A percentile compares a stretch with the other conserved stretches of the same genome.
Conservation (phyloP, 371 early-diverging fungal species). For the Saksenaea oblongispora region DNA sequence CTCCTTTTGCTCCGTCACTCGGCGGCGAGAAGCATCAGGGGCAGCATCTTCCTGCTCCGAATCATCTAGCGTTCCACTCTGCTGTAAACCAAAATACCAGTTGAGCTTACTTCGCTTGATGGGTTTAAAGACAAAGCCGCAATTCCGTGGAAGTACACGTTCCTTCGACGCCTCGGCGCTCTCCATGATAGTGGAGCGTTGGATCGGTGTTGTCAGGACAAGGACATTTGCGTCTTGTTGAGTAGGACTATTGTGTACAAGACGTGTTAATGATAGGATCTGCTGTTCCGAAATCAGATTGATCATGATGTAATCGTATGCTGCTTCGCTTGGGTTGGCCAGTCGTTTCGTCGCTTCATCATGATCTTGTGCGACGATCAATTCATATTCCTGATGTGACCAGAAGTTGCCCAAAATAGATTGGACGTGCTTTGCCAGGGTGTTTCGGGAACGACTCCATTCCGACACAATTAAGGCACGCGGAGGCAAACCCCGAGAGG, state of each 20-base stretch:
- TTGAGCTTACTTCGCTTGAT: slow-evolving; percentile 55
- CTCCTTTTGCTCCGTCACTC: slow-evolving; percentile 56
- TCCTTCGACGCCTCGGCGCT: slow-evolving; percentile 35
- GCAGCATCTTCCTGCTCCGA: slow-evolving; percentile 13
- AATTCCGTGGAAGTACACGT: slow-evolving; percentile 37
- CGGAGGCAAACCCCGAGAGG: slow-evolving; percentile 27
- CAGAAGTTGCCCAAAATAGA: slow-evolving; percentile 30
- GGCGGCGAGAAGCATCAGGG: slow-evolving; percentile 48
- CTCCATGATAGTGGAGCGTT: slow-evolving; percentile 57
- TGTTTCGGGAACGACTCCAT: slow-evolving; percentile 40
- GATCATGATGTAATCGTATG: slow-evolving; percentile 56
- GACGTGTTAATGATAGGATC: slow-evolving; percentile 44
- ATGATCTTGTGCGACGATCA: slow-evolving; percentile 32
- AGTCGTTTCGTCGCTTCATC: slow-evolving; percentile 35
- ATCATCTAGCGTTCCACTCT: slow-evolving; percentile 15
- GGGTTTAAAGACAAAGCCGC: slow-evolving; percentile 66
- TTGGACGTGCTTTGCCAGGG: slow-evolving; percentile 40
- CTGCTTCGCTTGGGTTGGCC: slow-evolving; percentile 26
- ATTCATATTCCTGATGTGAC: slow-evolving; percentile 9
- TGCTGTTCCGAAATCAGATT: slow-evolving; percentile 52
- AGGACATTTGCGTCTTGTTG: slow-evolving; percentile 48
- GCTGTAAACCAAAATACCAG: slow-evolving; percentile 54
- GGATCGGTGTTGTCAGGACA: slow-evolving; percentile 63
- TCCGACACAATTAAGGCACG: slow-evolving; percentile 45
- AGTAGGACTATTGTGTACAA: slow-evolving; percentile 36